phyloP scores from a whole-genome alignment of 495 filamentous ascomycete genomes.

The Ascobolus immersus region DNA sequence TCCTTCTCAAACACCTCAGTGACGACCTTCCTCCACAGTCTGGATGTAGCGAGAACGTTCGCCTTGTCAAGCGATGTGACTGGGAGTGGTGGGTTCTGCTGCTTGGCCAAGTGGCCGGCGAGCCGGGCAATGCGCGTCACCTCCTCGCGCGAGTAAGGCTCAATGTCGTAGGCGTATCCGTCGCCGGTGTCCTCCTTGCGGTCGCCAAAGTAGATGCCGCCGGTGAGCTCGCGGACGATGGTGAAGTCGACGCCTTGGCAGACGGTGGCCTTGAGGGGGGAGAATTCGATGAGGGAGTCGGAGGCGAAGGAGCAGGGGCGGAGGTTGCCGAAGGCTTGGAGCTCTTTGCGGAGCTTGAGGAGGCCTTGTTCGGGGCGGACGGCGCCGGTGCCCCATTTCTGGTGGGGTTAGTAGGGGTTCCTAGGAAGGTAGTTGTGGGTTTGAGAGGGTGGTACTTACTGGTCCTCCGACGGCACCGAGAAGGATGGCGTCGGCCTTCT shows the following conservation, averaged over 20 bases:
- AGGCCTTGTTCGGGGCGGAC: constrained; percentile 90
- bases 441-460: constrained; percentile 22
- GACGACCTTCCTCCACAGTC: constrained; percentile 76
- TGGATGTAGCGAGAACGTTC: constrained; percentile 74
- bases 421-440: too few relatives aligned
- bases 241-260: constrained; percentile 80
- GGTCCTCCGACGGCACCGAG: constrained; percentile 91
- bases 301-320: constrained; percentile 94
- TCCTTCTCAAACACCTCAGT: constrained; percentile 59
- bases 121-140: constrained; percentile 74
- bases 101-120: constrained; percentile 57
- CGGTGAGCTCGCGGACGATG: constrained; percentile 82
- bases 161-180: constrained; percentile 62
- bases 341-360: constrained; percentile 76
- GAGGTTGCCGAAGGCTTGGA: constrained; percentile 88
- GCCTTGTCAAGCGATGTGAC: constrained; percentile 91
- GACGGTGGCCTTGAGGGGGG: constrained; percentile 66
- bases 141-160: constrained; percentile 68
- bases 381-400: constrained; percentile 74
- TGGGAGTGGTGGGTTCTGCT: constrained; percentile 49
- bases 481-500: constrained; percentile 72
- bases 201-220: constrained; percentile 92
- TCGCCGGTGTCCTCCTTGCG: constrained; percentile 63
- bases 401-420: background rate
- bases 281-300: constrained; percentile 59